Base-by-base conservation (phyloP, 352 stramenopile genomes). In the Paralagenidium karlingii region DNA sequence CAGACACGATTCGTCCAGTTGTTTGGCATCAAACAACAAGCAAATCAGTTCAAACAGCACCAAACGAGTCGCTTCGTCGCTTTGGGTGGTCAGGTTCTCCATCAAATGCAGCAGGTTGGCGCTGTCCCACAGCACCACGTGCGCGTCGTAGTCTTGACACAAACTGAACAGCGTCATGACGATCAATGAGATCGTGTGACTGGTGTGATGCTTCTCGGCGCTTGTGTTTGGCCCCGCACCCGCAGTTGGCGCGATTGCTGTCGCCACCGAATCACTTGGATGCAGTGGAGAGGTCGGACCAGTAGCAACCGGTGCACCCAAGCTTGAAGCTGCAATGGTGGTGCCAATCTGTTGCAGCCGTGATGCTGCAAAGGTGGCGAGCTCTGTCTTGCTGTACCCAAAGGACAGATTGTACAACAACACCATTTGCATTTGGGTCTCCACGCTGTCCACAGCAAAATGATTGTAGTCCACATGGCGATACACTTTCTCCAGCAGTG, bases 391-490 rank as follows among this genome's bases (percentile, higher is more conserved):
- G 40, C 52, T 65, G 55, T 76, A 83, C 5, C 62, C 55, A 31
- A 86, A 82, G 13, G 66, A 79, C 26, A 86, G 52, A 43, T 86
- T 86, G 60, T 82, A 82, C 8, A 86, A 42, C 10, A 86, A 52
- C n/a, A 76, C 47, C 28, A 70, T 60, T 39, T 86, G 73, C 22
- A 86, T 38, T n/a, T 63, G 68, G 18, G 71, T 47, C 40, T 82
- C 67, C 12, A 54, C 20, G 19, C 53, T 67, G 24, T 74, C 51
- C 5, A 38, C 24, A 9, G 57, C 40, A 39, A 81, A 78, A 5
- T 24, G 38, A 2, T 44, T 15, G 34, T 61, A 57, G 8, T 58
- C 43, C 9, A 83, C 54, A 15, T 83, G 69, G n/a, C 38, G 37
- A 29, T 75, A 60, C 8, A 83, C 51, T 19, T 55, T 57, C 9